A percentile compares a stretch with the other conserved stretches of the same genome.
phyloP scores from a whole-genome alignment of 257 asterid species.

The Penstemon davidsonii region DNA sequence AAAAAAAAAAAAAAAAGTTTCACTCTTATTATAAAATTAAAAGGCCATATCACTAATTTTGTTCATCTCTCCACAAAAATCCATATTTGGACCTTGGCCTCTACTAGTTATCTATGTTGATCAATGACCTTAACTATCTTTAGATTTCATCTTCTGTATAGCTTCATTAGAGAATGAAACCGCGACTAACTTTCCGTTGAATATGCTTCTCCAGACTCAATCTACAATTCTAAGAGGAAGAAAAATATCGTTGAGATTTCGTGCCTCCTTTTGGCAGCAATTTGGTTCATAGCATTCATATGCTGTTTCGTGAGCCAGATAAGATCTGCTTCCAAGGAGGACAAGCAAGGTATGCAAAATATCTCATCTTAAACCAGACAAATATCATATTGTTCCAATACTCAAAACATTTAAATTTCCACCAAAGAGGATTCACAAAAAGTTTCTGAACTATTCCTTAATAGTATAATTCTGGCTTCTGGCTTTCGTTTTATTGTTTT shows the following conservation, averaged over 20 bases:
- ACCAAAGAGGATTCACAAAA: too few species aligned
- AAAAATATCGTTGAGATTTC: conserved; percentile 2
- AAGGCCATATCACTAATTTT: not conserved
- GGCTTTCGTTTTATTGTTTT: not conserved
- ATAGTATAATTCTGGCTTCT: not conserved
- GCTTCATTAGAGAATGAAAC: not conserved
- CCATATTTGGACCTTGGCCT: not conserved
- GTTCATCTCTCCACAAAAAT: not conserved
- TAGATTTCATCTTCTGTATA: not conserved
- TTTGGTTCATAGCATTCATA: not conserved
- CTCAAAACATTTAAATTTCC: too few species aligned
- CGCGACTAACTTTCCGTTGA: not conserved
- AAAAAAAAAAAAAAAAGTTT: too few species aligned
- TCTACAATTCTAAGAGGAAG: conserved; percentile 22
- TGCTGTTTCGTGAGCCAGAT: not conserved
- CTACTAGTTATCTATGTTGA: not conserved
- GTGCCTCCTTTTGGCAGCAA: conserved; percentile 13
- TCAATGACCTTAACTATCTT: not conserved
- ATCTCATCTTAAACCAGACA: not conserved
- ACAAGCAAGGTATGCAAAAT: conserved; percentile 28
- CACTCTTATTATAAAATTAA: not conserved
- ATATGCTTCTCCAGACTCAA: conserved; percentile 15
- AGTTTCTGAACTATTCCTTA: not conserved
- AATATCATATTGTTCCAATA: not conserved
- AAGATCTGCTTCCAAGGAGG: not conserved